phyloP scores from a whole-genome alignment of 768 basidiomycete species.

The Daedalea quercina region DNA sequence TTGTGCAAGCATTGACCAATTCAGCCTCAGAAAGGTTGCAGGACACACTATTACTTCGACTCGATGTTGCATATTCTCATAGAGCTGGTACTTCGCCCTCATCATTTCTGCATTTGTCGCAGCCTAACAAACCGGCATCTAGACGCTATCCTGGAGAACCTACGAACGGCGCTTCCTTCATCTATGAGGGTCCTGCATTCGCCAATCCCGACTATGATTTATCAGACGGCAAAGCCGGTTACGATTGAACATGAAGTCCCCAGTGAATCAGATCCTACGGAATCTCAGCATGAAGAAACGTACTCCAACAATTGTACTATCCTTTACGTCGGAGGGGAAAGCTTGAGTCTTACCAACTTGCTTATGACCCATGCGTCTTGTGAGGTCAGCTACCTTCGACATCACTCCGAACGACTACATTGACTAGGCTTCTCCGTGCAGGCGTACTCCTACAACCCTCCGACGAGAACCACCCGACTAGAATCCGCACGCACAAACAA shows the following conservation, averaged over 20 bases:
- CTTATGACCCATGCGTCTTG: conserved; percentile 73
- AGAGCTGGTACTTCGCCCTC: conserved; percentile 38
- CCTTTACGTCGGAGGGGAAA: conserved; percentile 73
- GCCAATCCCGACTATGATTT: conserved; percentile 16
- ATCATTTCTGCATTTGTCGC: conserved; percentile 1
- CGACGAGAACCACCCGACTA: conserved; percentile 34
- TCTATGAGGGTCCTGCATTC: conserved; percentile 30
- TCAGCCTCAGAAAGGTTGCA: conserved; percentile 1
- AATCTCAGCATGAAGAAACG: not conserved
- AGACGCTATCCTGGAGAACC: conserved; percentile 29
- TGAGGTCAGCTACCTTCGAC: conserved; percentile 35
- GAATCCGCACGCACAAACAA: conserved; percentile 71
- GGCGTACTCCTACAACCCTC: conserved; percentile 77
- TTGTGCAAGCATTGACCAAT: conserved; percentile 30
- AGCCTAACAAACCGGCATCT: not conserved
- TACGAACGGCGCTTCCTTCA: conserved; percentile 23
- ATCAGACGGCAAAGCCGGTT: not conserved
- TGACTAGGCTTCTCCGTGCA: conserved; percentile 21
- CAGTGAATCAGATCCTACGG: not conserved
- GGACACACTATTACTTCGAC: conserved; percentile 45
- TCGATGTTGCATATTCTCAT: conserved; percentile 77
- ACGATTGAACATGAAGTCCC: not conserved
- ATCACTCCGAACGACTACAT: not conserved
- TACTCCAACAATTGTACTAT: conserved; percentile 28
- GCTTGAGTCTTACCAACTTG: conserved; percentile 74